A percentile compares a stretch with the other conserved stretches of the same genome.
Evolutionary conservation across 225 moss, liverwort and hornwort genomes (phyloP).

Genomic region (Physcomitrium patens): DNA sequence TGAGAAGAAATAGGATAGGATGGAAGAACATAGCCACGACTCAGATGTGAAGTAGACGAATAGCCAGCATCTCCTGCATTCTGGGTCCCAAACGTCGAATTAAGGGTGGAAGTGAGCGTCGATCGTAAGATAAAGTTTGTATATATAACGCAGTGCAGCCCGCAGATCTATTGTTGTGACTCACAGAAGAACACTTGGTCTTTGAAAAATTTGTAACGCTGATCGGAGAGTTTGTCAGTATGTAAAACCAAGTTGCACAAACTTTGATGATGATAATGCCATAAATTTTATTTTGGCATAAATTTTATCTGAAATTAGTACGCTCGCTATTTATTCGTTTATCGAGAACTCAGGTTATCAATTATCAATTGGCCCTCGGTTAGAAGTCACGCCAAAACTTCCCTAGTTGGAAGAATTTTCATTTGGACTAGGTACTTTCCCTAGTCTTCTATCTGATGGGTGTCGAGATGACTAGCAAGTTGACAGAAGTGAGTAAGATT

Average conservation of each 20-base stretch:
- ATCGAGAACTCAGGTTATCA: no score
- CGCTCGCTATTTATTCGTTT: no score
- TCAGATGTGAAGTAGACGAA: conserved; percentile 16
- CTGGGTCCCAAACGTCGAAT: not conserved
- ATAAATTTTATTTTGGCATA: not conserved
- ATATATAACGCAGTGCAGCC: no score
- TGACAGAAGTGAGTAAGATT: no score
- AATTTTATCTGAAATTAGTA: no score
- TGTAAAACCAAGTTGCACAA: not conserved
- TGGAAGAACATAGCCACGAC: conserved; percentile 35
- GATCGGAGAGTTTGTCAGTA: not conserved
- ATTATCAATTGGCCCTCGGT: no score
- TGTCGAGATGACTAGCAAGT: no score
- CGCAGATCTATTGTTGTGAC: not conserved
- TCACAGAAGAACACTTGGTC: not conserved
- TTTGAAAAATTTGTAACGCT: not conserved
- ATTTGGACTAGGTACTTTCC: no score
- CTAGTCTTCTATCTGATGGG: no score
- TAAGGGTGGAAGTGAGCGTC: not conserved
- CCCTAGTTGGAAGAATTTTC: no score
- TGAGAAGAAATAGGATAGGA: conserved; percentile 33
- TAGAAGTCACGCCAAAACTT: no score
- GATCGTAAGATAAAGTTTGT: not conserved
- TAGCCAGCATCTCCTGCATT: conserved; percentile 36
- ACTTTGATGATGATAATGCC: not conserved